Percentiles rank a stretch among this genome's conserved stretches.
Evolutionary conservation across 1,284 basidiomycete species (phyloP).

Genomic region (Leccinum angustisporum): DNA sequence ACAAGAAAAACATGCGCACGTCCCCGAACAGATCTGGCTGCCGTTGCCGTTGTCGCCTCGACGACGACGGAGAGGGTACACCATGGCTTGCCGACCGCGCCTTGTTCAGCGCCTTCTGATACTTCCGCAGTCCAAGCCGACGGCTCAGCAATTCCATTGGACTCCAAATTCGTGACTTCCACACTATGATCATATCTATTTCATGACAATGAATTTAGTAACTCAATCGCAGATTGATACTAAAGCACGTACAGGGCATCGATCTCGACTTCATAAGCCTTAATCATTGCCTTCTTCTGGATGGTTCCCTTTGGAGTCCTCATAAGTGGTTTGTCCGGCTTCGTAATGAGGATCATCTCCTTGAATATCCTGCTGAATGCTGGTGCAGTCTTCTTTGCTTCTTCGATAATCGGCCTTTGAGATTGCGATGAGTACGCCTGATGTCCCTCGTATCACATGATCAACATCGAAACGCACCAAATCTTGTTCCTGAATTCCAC

Average conservation of each 20-base stretch:
- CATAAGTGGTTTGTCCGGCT: constrained; percentile 17
- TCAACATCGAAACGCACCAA: too few relatives aligned
- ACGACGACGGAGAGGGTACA: constrained; percentile 26
- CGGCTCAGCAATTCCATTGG: neutral
- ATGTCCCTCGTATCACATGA: constrained; percentile 1
- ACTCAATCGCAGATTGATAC: neutral
- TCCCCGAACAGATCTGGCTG: constrained; percentile 71
- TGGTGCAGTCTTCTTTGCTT: constrained; percentile 23
- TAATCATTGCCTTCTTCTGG: constrained; percentile 18
- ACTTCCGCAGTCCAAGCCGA: constrained; percentile 1
- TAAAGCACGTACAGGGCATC: constrained; percentile 16
- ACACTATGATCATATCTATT: constrained; percentile 3
- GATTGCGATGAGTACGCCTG: neutral
- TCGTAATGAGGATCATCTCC: constrained; percentile 24
- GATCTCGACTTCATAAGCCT: constrained; percentile 23
- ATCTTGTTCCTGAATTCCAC: too few relatives aligned
- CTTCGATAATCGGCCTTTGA: constrained; percentile 22
- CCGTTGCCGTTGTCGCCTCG: neutral
- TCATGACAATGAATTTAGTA: neutral
- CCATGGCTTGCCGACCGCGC: constrained; percentile 50
- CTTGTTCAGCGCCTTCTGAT: constrained; percentile 53
- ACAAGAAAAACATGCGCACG: constrained; percentile 83
- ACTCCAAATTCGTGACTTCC: neutral
- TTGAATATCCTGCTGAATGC: constrained; percentile 30
- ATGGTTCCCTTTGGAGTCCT: constrained; percentile 23